A percentile compares a stretch with the other conserved stretches of the same genome.
phyloP scores from a whole-genome alignment of 1,139 yeast species.

The Magnusiomyces paraingens region DNA sequence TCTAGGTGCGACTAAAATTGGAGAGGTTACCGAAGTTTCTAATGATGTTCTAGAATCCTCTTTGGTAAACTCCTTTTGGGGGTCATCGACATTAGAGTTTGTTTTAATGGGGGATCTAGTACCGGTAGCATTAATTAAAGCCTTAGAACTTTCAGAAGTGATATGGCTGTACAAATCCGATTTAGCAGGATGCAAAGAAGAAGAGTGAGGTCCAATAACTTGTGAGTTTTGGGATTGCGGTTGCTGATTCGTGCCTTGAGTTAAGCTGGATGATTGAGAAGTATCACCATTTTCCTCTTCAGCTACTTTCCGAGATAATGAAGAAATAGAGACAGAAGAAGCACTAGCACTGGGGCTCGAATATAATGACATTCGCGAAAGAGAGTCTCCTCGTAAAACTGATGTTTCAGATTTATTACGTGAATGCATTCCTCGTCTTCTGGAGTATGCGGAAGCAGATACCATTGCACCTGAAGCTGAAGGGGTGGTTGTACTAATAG shows the following conservation, averaged over 20 bases:
- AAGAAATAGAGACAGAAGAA: background rate
- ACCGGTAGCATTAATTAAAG: background rate
- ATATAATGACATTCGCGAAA: slow-evolving; percentile 16
- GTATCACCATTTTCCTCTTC: too few relatives aligned
- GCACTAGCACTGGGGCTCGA: slow-evolving; percentile 8
- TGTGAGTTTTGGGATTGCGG: too few relatives aligned
- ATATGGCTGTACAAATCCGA: background rate
- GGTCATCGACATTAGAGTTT: too few relatives aligned
- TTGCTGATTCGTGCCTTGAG: background rate
- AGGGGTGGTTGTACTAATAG: background rate
- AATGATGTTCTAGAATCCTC: slow-evolving; percentile 4
- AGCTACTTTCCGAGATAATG: background rate
- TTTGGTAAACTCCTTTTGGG: too few relatives aligned
- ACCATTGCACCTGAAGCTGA: slow-evolving; percentile 7
- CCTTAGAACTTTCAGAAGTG: background rate
- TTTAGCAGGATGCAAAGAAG: background rate
- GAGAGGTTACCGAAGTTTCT: slow-evolving; percentile 1
- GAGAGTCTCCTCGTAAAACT: slow-evolving; percentile 14
- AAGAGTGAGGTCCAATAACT: background rate
- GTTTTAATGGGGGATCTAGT: background rate
- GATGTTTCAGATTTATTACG: slow-evolving; percentile 18
- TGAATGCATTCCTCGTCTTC: slow-evolving; percentile 16
- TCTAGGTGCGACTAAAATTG: background rate
- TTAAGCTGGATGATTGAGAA: background rate
- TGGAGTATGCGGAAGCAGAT: slow-evolving; percentile 12